Evolutionary conservation across 2,329 filamentous ascomycete genomes (phyloP), one percentile per base, ranked within the genome.

Genomic region (Allantophomopsis lycopodina): DNA sequence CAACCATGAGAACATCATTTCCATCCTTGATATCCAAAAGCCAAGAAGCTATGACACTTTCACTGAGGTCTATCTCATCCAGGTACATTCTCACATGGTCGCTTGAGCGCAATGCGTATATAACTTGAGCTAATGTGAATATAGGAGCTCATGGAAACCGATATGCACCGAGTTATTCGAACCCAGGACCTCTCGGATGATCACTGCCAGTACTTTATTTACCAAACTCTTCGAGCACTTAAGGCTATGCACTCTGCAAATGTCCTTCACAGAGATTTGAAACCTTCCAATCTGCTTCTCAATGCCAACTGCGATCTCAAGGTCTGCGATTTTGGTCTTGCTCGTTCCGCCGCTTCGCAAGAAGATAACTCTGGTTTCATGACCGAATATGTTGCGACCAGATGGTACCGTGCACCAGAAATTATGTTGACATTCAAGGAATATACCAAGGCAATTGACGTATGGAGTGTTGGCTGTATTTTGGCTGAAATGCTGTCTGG

Each of bases 401-500:
- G 91, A 55, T 98, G 91, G 91, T 98, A 98, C 65, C 87, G 91
- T 62, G 91, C 91, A 5, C 91, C 91, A 3, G 91, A 98, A 61
- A 98, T 98, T 61, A 98, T 98, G 91, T 81, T 98, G 66, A 98
- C 91, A 11, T 98, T 96, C 71, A 96, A 98, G 68, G 91, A 98
- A 65, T 98, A 98, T 67, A 98, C 91, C 53, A 98, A 96, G 65
- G 91, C 91, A 34, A 98, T 98, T 56, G 91, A 98, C 57, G 88
- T 98, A 10, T 98, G 91, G 91, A 95, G 88, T 54, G 91, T 98
- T 38, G 91, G 91, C 42, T 98, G 91, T 57, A 98, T 98, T 53
- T 66, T 98, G 53, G 91, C 91, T 4, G 91, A 98, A 69, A 98
- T 98, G 91, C 69, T 98, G 46, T 96, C 87, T 61, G 91, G 91